Evolutionary conservation across 1,284 basidiomycete species (phyloP), one percentile per base, ranked within the genome.

Genomic region (Pseudozyma sp.): DNA sequence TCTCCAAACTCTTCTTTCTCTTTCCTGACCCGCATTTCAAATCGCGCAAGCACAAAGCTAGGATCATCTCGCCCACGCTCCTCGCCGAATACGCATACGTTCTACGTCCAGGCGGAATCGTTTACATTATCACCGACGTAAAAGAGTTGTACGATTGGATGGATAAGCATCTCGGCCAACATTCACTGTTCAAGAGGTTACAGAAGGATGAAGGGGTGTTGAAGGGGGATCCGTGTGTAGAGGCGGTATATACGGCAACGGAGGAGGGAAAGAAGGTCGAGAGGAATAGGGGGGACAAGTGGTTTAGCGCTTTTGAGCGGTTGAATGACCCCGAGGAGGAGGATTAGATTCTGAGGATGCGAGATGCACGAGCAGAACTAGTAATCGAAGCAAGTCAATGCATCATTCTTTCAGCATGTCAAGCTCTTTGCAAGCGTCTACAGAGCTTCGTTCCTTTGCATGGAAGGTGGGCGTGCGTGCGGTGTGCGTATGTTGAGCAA

Each of bases 1-100:
- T 84, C 7, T 63, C 61, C 47, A 92, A 97, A 70, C 89, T 99
- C 70, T 99, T 99, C 87, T 98, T 99, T 88, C 90, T 99, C 68
- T 99, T 98, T 86, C 97, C 97, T 38, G 97, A 99, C 86, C 97
- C 97, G 0, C 97, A 99, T 86, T 99, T 99, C 89, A 99, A 99
- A 86, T 89, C 90, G 18, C 91, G 95, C 78, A 99, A 99, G 86
- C 96, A 98, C 88, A 99, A 99, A 87, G 96, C 85, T 87, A 92
- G 88, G 76, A 98, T 98, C 83, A 95, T 97, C 81, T 97, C 95
- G 4, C 93, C 94, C 2, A 95, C 95, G 0, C 89, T 99, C 34
- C 89, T 99, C 35, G 94, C 90, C 47, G 90, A 91, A 81, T 99
- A 99, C 81, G 97, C 97, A 1, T 97, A 93, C 83, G 92, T 94